Base-by-base conservation (phyloP, 768 basidiomycete genomes). In the Rhizopogon vinicolor region DNA sequence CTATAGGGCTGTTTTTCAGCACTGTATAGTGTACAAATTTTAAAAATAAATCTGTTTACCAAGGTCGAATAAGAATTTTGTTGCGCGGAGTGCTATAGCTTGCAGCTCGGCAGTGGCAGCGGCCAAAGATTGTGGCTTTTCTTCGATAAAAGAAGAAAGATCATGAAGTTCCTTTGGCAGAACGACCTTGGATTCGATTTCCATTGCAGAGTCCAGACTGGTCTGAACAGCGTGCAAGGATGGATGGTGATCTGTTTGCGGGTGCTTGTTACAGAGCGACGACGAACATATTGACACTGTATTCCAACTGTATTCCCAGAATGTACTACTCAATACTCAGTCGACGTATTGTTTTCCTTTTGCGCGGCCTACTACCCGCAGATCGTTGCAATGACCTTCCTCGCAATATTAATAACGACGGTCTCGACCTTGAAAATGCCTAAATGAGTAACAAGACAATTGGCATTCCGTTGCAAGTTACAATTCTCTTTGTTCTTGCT, bases 51-150 rank as follows among this genome's bases (percentile, higher is more conserved):
- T 22, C 9, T 39, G 66, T 84, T 58, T 66, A 91, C 90, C 86
- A 50, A 85, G 71, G 68, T 92, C 87, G 60, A 91, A 93, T 13
- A 90, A 69, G 63, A 79, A 82, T 72, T 91, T 89, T 19, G 86
- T 72, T n/a, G 89, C 88, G 52, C 73, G 67, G 28, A 93, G 72
- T 16, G 89, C 84, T 49, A 82, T 78, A 51, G 69, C 65, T 42
- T 78, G 78, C 29, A 90, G 75, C 41, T 80, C 79, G 44, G 70
- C 60, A 66, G 73, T 82, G 44, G 85, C 82, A 9, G 69, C 64
- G n/a, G 80, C 79, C 57, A 91, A 71, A 7, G 71, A 72, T 65
- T 87, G 81, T 25, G 81, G 77, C 31, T 73, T 72, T 40, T 76
- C 72, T 35, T 83, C 83, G 10, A 90, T 68, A 33, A 85, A 65